Evolutionary conservation across 2,329 filamentous ascomycete species (phyloP), one percentile per base, ranked within the genome.

Genomic region (Colletotrichum aenigma): DNA sequence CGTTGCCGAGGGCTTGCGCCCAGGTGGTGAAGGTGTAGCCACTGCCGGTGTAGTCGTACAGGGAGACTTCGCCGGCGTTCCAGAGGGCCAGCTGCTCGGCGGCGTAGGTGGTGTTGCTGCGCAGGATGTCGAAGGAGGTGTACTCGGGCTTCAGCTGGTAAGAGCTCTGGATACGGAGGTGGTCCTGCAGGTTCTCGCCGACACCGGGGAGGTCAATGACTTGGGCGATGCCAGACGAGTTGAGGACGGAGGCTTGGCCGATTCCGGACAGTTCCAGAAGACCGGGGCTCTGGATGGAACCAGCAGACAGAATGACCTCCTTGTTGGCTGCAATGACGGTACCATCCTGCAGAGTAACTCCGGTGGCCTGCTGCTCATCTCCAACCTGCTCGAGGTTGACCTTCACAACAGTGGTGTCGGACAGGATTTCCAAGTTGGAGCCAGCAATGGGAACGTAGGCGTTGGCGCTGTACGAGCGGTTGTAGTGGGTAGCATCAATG

Each of bases 231-330:
- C 84, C 81, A 67, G 88, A 85, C 5, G 83, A 81, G 10, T 85
- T 71, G 4, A 93, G 85, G 52, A 92, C 87, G 0, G 84, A 80
- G 9, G 78, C 78, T 1, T 88, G 87, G 3, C 91, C 91, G 32
- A 93, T 85, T 32, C 91, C 91, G 18, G 87, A 89, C 2, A 91
- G 85, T 78, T 91, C 90, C 6, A 93, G 86, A 2, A 93, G 81
- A 48, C 91, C 88, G 2, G 90, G 90, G 1, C 89, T 89, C 80
- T 91, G 89, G 81, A 89, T 89, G 0, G 88, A 84, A 10, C 91
- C 90, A 2, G 82, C 80, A 0, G 80, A 81, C 6, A 86, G 78
- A 6, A 81, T 86, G 6, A 85, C 85, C 77, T 81, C 82, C n/a
- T 78, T 77, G 3, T 75, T 74, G 9, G 82, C 83, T 9, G 16